Conservation (phyloP, 345 rosid genomes). For the Heritiera fomes region DNA sequence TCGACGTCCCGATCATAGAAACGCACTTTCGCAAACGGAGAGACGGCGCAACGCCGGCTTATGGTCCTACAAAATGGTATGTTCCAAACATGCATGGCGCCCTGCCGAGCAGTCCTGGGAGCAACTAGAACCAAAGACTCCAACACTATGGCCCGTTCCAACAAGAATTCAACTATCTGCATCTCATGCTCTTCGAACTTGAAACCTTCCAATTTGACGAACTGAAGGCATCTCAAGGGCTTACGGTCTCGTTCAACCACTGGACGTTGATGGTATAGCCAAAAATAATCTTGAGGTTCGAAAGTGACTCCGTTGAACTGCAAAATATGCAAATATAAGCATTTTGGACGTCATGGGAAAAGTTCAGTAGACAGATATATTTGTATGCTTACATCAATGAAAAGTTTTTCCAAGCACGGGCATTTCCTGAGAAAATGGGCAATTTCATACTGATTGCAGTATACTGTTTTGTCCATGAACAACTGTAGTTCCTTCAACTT, state of each 20-base stretch:
- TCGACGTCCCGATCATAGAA: background rate
- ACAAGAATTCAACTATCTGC: slow-evolving; percentile 20
- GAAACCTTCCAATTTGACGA: slow-evolving; percentile 23
- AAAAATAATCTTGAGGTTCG: background rate
- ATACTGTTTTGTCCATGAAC: slow-evolving; percentile 19
- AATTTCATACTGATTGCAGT: slow-evolving; percentile 26
- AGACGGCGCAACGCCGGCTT: background rate
- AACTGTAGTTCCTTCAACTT: slow-evolving; percentile 32
- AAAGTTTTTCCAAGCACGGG: slow-evolving; percentile 19
- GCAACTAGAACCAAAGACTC: slow-evolving; percentile 18
- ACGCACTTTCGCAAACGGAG: background rate
- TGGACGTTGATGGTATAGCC: slow-evolving; percentile 16
- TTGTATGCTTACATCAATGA: slow-evolving; percentile 32
- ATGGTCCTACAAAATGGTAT: background rate
- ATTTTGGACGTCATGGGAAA: no score
- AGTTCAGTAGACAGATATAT: no score
- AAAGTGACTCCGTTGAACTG: slow-evolving; percentile 23
- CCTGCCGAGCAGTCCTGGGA: background rate
- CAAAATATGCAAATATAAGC: background rate
- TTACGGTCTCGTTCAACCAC: background rate
- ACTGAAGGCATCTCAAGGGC: background rate
- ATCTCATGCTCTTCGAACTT: slow-evolving; percentile 21
- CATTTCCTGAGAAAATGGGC: slow-evolving; percentile 23
- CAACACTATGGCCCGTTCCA: slow-evolving; percentile 19
- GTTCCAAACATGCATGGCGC: background rate